Base-by-base conservation (phyloP, 345 rosid genomes). In the Brassica nigra region DNA sequence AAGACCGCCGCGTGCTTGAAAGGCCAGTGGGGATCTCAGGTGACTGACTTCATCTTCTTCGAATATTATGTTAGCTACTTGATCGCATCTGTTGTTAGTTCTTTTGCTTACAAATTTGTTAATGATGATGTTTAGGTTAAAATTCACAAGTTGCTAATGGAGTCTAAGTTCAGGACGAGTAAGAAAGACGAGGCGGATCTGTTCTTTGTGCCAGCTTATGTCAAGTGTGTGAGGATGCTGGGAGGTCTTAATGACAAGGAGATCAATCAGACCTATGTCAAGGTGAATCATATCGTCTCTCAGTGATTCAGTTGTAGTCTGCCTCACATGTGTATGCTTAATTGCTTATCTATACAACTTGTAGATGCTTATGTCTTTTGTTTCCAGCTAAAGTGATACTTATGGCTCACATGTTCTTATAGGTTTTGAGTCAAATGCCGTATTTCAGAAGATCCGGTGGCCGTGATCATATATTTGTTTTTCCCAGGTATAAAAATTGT, bases 11-110 rank as follows among this genome's bases (percentile, higher is more conserved):
- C 87, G 27, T 91, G 99, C 83, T 81, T 91, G 65, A 89, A 88
- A 84, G 98, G 98, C 80, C 98, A 93, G 79, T 93, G 99, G 98
- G 99, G 96, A 63, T 86, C 96, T 77, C 99, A 95, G 98, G 99
- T 92, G 71, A 49, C 57, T 47, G 55, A 47, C 16, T 49, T 49
- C 57, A 49, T 49, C 57, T 5, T 47, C 15, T 12, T 47, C 15
- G 54, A 12, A 47, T 47, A 44, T 15, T 44, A 2, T 44, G 54
- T 3, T 44, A 44, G 54, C 54, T 12, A 44, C n/a, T 44, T 44
- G 54, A 44, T 44, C 54, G 54, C 54, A 1, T 44, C 49, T 44
- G 54, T 12, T 44, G 54, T 37, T 37, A 2, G 7, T 44, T 44
- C 12, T 42, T 3, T 5, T 16, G 59, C 5, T 54, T 66, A 39